Evolutionary conservation across 1,139 yeast species (phyloP).

Genomic region (Taphrina flavorubra): DNA sequence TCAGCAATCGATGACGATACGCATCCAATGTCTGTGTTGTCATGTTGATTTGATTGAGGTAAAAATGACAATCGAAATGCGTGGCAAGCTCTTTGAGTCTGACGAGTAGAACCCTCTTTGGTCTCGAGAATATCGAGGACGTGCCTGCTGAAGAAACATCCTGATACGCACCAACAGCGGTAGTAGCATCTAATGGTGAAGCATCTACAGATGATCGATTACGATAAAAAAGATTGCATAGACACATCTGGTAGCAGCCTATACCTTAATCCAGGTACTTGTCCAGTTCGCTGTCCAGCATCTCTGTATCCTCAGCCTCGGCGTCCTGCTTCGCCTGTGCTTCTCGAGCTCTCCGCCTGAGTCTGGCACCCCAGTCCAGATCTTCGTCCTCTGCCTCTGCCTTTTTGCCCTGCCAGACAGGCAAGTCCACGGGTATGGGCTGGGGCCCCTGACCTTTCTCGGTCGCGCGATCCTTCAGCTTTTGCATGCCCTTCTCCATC

Average conservation of each 20-base stretch:
- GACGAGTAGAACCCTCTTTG: too few relatives aligned
- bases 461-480: slow-evolving; percentile 28
- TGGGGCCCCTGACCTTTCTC: slow-evolving; percentile 37
- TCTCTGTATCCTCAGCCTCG: slow-evolving; percentile 29
- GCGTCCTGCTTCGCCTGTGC: slow-evolving; percentile 36
- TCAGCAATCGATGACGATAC: too few relatives aligned
- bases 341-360: slow-evolving; percentile 28
- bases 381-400: slow-evolving; percentile 23
- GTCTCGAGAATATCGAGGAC: too few relatives aligned
- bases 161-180: too few relatives aligned
- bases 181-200: too few relatives aligned
- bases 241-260: neutral
- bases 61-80: too few relatives aligned
- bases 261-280: slow-evolving; percentile 28
- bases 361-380: slow-evolving; percentile 36
- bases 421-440: slow-evolving; percentile 38
- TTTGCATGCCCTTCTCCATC: slow-evolving; percentile 33
- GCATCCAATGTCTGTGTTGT: too few relatives aligned
- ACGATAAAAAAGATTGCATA: too few relatives aligned
- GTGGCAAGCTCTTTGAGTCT: too few relatives aligned
- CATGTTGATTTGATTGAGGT: too few relatives aligned
- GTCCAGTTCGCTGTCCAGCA: slow-evolving; percentile 37
- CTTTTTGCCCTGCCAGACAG: slow-evolving; percentile 35
- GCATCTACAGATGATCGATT: neutral
- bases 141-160: too few relatives aligned